Evolutionary conservation across 164 flowering plant species (phyloP).

Genomic region (Magnolia kwangsiensis): DNA sequence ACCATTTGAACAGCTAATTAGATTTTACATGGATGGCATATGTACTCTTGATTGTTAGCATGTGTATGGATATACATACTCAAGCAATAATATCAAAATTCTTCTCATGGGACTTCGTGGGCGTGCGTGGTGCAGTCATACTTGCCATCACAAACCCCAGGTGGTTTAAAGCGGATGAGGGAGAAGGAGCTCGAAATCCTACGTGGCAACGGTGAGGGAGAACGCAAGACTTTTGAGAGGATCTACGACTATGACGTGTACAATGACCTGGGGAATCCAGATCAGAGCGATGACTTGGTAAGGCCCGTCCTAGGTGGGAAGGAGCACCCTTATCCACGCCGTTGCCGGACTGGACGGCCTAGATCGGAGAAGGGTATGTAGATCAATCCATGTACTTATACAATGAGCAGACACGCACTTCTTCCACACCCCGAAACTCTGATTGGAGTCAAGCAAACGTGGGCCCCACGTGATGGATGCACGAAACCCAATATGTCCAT

Average conservation of each 20-base stretch:
- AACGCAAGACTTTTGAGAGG: conserved; percentile 42
- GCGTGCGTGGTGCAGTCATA: conserved; percentile 35
- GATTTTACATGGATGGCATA: no score
- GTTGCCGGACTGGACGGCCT: conserved; percentile 66
- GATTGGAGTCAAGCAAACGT: background rate
- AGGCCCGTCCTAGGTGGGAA: conserved; percentile 59
- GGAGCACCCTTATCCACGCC: conserved; percentile 55
- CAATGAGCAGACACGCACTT: background rate
- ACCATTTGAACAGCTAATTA: no score
- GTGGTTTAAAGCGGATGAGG: conserved; percentile 37
- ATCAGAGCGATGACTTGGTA: conserved; percentile 8
- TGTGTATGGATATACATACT: no score
- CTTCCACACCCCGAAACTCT: background rate
- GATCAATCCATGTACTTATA: no score
- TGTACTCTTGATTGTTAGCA: no score
- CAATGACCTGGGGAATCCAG: conserved; percentile 65
- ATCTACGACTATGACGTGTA: conserved; percentile 63
- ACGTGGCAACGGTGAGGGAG: conserved; percentile 46
- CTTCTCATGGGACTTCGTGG: background rate
- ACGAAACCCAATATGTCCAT: background rate
- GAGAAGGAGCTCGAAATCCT: conserved; percentile 34
- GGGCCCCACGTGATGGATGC: background rate
- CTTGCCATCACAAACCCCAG: conserved; percentile 63
- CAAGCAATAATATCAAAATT: no score
- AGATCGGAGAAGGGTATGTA: conserved; percentile 7